phyloP scores from a whole-genome alignment of 495 filamentous ascomycete species.

The Penicillium goetzii region DNA sequence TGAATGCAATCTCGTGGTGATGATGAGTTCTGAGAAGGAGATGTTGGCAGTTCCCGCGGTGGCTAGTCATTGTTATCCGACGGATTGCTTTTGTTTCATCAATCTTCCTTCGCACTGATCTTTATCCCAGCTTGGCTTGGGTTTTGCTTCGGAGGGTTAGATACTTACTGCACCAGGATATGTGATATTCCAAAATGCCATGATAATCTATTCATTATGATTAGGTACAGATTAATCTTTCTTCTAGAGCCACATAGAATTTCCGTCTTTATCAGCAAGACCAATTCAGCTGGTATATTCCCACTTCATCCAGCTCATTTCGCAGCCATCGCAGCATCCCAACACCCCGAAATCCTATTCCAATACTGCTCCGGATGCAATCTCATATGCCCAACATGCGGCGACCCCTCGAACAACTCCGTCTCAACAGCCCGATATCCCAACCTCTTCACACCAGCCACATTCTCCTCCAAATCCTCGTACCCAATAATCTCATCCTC shows the following conservation, averaged over 20 bases:
- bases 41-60: background rate
- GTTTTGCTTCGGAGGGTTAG: background rate
- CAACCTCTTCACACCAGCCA: constrained; percentile 42
- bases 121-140: background rate
- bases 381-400: constrained; percentile 60
- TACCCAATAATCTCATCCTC: constrained; percentile 58
- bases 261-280: background rate
- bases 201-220: background rate
- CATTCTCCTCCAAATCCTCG: constrained; percentile 56
- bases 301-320: background rate
- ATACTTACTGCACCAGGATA: background rate
- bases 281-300: background rate
- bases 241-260: background rate
- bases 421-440: constrained; percentile 45
- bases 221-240: background rate
- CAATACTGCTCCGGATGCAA: constrained; percentile 57
- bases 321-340: constrained; percentile 35
- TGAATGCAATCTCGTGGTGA: constrained; percentile 31
- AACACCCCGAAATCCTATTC: constrained; percentile 46
- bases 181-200: background rate
- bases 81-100: background rate
- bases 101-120: background rate
- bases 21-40: background rate
- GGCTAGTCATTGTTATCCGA: background rate
- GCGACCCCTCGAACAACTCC: constrained; percentile 55